A percentile compares a stretch with the other conserved stretches of the same genome.
phyloP scores from a whole-genome alignment of 2,329 filamentous ascomycete genomes.

The Pseudocercospora crystallina region DNA sequence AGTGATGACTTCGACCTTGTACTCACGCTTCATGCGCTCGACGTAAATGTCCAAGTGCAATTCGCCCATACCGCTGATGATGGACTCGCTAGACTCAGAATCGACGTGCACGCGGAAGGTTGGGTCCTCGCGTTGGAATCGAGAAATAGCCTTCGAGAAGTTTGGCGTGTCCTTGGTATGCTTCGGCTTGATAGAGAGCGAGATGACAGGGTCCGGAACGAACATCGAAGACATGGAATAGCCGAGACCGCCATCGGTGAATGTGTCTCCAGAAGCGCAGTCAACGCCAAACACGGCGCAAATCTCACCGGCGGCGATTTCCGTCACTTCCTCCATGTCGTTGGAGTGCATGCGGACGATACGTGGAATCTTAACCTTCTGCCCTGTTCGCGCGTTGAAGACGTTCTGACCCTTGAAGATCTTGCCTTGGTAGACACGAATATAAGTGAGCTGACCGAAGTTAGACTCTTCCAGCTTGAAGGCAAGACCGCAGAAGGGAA shows the following conservation, averaged over 20 bases:
- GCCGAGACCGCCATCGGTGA: slow-evolving; percentile 87
- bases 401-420: slow-evolving; percentile 86
- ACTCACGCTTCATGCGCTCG: slow-evolving; percentile 93
- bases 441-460: slow-evolving; percentile 96
- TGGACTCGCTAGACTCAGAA: slow-evolving; percentile 88
- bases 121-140: slow-evolving; percentile 96
- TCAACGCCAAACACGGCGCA: slow-evolving; percentile 98
- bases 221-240: slow-evolving; percentile 99
- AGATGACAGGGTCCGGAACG: slow-evolving; percentile 96
- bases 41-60: slow-evolving; percentile 96
- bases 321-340: slow-evolving; percentile 94
- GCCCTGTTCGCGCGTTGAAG: slow-evolving; percentile 89
- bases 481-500: slow-evolving; percentile 91
- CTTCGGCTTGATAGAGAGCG: slow-evolving; percentile 95
- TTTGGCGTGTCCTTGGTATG: slow-evolving; percentile 85
- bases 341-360: slow-evolving; percentile 99
- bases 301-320: slow-evolving; percentile 94
- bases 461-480: slow-evolving; percentile 99
- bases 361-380: slow-evolving; percentile 93
- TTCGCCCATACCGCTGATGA: slow-evolving; percentile 98
- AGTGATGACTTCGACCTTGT: slow-evolving; percentile 93
- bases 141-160: slow-evolving; percentile 98
- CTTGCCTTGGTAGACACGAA: slow-evolving; percentile 94
- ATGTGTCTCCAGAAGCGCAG: slow-evolving; percentile 95
- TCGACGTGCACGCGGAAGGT: slow-evolving; percentile 96